Evolutionary conservation across 768 basidiomycete genomes (phyloP).

Genomic region (Pleurotus sapidus): DNA sequence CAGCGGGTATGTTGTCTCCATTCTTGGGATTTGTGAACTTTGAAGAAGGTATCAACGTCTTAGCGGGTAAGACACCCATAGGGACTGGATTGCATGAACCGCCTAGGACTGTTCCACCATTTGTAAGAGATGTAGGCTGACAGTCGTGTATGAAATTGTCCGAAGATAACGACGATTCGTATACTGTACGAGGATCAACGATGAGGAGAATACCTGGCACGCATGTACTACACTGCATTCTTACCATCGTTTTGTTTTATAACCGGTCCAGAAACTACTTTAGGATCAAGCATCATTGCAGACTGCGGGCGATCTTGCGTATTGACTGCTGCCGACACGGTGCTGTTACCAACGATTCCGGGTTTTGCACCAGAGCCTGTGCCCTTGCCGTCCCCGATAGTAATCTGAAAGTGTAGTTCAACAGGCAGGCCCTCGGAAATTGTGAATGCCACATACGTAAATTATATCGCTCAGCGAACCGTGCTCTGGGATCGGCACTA

Average conservation of each 20-base stretch:
- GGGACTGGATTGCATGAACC: conserved; percentile 60
- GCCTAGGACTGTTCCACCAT: conserved; percentile 47
- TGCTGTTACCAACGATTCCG: neutral
- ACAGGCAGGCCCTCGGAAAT: too few species aligned
- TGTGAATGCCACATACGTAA: too few species aligned
- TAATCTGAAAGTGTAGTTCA: too few species aligned
- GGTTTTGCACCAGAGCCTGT: too few species aligned
- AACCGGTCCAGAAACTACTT: conserved; percentile 17
- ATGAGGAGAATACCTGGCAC: too few species aligned
- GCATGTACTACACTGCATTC: too few species aligned
- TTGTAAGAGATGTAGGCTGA: conserved; percentile 45
- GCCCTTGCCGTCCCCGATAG: too few species aligned
- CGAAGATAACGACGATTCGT: conserved; percentile 47
- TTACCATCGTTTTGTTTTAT: too few species aligned
- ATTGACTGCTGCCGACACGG: neutral
- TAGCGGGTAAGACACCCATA: conserved; percentile 51
- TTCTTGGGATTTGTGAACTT: conserved; percentile 45
- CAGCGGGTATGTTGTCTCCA: conserved; percentile 40
- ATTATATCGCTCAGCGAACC: too few species aligned
- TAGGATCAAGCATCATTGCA: neutral
- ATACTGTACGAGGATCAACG: too few species aligned
- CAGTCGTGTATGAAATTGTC: conserved; percentile 68
- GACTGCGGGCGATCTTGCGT: neutral
- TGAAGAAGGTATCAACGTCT: conserved; percentile 42
- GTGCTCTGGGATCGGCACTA: conserved; percentile 60